phyloP scores from a whole-genome alignment of 2,329 filamentous ascomycete species.

The Berkeleyomyces rouxiae region DNA sequence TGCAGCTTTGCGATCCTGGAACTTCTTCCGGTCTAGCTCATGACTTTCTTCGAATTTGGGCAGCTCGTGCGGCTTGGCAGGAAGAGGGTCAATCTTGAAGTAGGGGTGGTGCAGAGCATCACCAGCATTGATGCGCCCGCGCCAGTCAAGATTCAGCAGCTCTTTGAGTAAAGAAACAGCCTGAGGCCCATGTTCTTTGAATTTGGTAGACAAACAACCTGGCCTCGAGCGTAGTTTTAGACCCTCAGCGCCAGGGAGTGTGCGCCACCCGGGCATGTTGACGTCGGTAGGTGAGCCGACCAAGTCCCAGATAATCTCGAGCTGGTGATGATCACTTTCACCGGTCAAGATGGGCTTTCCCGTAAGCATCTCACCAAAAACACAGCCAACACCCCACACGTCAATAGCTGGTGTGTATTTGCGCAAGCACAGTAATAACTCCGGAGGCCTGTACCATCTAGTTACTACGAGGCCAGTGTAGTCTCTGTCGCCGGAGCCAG shows the following conservation, averaged over 20 bases:
- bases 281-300: conserved; percentile 80
- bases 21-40: conserved; percentile 85
- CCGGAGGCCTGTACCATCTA: conserved; percentile 89
- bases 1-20: conserved; percentile 67
- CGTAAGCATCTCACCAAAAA: conserved; percentile 95
- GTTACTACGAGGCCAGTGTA: conserved; percentile 97
- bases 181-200: conserved; percentile 55
- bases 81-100: conserved; percentile 63
- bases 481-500: conserved; percentile 70
- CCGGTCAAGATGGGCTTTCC: conserved; percentile 85
- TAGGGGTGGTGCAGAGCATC: conserved; percentile 88
- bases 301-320: conserved; percentile 84
- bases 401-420: conserved; percentile 96
- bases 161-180: conserved; percentile 69
- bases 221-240: conserved; percentile 45
- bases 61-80: conserved; percentile 71
- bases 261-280: conserved; percentile 82
- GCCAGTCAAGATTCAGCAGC: conserved; percentile 78
- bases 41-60: conserved; percentile 88
- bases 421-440: conserved; percentile 73
- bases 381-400: conserved; percentile 97
- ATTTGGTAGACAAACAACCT: conserved; percentile 54
- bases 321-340: conserved; percentile 74
- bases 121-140: conserved; percentile 73
- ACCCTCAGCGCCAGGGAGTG: conserved; percentile 64